Evolutionary conservation across 2,329 filamentous ascomycete species (phyloP).

Genomic region (Trichoderma endophyticum): DNA sequence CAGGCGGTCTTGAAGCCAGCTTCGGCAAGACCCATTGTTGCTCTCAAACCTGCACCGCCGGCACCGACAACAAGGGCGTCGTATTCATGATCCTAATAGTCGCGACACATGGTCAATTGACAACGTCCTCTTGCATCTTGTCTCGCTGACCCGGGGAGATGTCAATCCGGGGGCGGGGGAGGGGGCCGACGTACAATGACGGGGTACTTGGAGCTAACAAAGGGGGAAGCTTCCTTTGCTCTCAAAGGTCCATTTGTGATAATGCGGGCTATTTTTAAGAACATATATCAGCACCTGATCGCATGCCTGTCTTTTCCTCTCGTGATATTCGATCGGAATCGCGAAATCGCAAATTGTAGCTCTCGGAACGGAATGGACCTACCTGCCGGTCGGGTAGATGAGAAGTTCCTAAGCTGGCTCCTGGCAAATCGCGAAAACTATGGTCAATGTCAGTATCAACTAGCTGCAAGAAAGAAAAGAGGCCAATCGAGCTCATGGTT

Average conservation of each 20-base stretch:
- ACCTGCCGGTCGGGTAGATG: constrained; percentile 78
- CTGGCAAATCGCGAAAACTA: constrained; percentile 63
- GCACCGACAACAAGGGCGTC: constrained; percentile 93
- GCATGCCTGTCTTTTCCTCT: background rate
- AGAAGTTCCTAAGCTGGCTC: constrained; percentile 74
- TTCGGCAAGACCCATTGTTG: constrained; percentile 82
- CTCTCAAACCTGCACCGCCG: constrained; percentile 76
- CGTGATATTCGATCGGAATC: background rate
- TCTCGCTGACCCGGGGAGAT: constrained; percentile 9
- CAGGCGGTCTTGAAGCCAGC: constrained; percentile 87
- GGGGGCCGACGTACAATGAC: constrained; percentile 76
- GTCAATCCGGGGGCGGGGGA: background rate
- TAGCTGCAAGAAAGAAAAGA: background rate
- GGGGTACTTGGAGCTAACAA: constrained; percentile 85
- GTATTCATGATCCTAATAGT: constrained; percentile 85
- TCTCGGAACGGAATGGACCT: constrained; percentile 34
- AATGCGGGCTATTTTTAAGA: constrained; percentile 64
- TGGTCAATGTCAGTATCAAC: constrained; percentile 28
- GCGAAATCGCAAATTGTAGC: background rate
- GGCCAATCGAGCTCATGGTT: background rate
- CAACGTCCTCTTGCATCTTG: constrained; percentile 55
- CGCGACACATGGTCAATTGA: constrained; percentile 25
- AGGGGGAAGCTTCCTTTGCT: constrained; percentile 88
- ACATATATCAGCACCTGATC: background rate
- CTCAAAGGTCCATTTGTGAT: constrained; percentile 81